A percentile compares a stretch with the other conserved stretches of the same genome.
Evolutionary conservation across 768 basidiomycete species (phyloP).

Genomic region (Mycena galericulata): DNA sequence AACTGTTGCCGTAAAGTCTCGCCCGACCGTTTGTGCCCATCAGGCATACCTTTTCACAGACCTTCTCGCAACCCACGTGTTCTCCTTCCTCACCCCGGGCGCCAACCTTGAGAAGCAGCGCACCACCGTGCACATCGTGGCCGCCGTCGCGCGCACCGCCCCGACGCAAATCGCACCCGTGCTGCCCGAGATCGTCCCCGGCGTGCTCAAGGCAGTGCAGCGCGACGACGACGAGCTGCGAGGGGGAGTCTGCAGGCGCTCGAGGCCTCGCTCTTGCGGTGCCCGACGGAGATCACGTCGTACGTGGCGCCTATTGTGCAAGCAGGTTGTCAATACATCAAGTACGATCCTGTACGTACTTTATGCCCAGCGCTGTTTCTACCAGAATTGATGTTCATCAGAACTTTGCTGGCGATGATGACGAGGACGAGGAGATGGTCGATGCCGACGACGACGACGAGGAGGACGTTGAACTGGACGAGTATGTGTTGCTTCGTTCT

Average conservation of each 20-base stretch:
- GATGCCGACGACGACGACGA: slow-evolving; percentile 87
- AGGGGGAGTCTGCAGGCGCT: slow-evolving; percentile 83
- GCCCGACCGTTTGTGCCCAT: slow-evolving; percentile 84
- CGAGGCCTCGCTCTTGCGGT: slow-evolving; percentile 86
- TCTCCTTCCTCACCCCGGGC: slow-evolving; percentile 66
- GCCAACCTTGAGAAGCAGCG: slow-evolving; percentile 77
- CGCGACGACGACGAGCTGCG: slow-evolving; percentile 87
- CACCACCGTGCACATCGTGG: slow-evolving; percentile 82
- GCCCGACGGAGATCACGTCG: slow-evolving; percentile 84
- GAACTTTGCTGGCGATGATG: slow-evolving; percentile 66
- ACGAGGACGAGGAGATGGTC: slow-evolving; percentile 66
- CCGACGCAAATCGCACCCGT: slow-evolving; percentile 73
- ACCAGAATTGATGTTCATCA: slow-evolving; percentile 31
- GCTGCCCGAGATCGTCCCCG: slow-evolving; percentile 74
- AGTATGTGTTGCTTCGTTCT: slow-evolving; percentile 58
- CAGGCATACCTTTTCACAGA: slow-evolving; percentile 67
- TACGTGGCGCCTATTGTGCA: slow-evolving; percentile 79
- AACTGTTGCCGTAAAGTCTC: too few relatives aligned
- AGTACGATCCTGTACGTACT: slow-evolving; percentile 88
- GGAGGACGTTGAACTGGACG: slow-evolving; percentile 83
- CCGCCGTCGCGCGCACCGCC: slow-evolving; percentile 82
- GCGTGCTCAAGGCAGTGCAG: slow-evolving; percentile 74
- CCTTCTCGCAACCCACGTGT: slow-evolving; percentile 69
- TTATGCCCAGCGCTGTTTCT: neutral
- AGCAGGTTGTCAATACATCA: slow-evolving; percentile 82